phyloP scores from a whole-genome alignment of 805 yeast species.

The Yarrowia osloensis region DNA sequence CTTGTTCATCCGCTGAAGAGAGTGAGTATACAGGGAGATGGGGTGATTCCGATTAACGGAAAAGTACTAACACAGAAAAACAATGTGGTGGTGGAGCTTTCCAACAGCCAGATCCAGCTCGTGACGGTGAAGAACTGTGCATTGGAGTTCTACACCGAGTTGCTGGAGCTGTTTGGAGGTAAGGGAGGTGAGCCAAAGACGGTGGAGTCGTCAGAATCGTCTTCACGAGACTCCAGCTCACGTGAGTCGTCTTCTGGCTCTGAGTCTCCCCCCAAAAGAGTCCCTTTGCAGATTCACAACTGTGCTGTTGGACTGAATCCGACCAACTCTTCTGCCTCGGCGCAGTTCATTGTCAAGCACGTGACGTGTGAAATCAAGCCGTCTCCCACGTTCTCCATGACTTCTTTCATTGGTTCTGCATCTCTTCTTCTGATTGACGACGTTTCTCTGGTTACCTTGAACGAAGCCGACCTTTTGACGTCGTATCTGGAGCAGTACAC shows the following conservation, averaged over 20 bases:
- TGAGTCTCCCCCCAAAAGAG: neutral
- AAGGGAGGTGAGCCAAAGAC: neutral
- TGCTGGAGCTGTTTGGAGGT: slow-evolving; percentile 52
- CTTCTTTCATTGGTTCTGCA: slow-evolving; percentile 12
- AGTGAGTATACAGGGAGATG: neutral
- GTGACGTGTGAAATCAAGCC: slow-evolving; percentile 2
- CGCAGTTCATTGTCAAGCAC: slow-evolving; percentile 12
- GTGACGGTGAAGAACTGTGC: slow-evolving; percentile 51
- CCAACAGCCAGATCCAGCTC: slow-evolving; percentile 45
- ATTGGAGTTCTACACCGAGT: slow-evolving; percentile 50
- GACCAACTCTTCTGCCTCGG: neutral
- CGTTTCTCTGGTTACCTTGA: neutral
- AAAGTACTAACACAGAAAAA: neutral
- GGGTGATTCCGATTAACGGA: too few species aligned
- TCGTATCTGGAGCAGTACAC: slow-evolving; percentile 20
- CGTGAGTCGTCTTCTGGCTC: neutral
- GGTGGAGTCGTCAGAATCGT: neutral
- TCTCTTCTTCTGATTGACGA: slow-evolving; percentile 14
- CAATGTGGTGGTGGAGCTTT: slow-evolving; percentile 42
- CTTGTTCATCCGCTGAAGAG: slow-evolving; percentile 4
- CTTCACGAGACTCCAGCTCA: neutral
- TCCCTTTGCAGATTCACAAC: slow-evolving; percentile 15
- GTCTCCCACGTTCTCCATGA: neutral
- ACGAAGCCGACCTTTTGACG: neutral
- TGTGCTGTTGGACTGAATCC: slow-evolving; percentile 8